Percentiles rank a stretch among this genome's conserved stretches.
Evolutionary conservation across 371 early-diverging fungal species (phyloP).

Genomic region (Mortierella sp.): DNA sequence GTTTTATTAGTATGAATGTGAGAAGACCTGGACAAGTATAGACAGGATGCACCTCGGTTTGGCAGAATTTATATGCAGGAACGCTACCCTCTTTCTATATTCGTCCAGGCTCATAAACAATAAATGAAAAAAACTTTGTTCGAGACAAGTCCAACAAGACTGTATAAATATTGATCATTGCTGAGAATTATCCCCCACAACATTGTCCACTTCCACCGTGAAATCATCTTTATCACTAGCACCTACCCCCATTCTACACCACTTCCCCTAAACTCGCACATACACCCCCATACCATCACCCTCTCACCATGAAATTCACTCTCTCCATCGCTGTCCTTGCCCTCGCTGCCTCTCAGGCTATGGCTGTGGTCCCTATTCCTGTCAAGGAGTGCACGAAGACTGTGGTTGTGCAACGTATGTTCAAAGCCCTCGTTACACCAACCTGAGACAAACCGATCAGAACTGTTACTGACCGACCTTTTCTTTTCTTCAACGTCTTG

Average conservation of each 20-base stretch:
- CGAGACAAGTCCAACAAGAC: not conserved
- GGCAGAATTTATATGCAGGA: not conserved
- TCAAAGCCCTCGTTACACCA: not conserved
- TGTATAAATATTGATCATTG: not conserved
- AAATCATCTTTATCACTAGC: not conserved
- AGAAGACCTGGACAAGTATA: no score
- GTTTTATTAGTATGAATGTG: no score
- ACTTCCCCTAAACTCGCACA: not conserved
- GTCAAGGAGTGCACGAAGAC: constrained; percentile 36
- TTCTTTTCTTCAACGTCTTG: not conserved
- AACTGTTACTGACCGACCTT: not conserved
- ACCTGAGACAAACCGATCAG: not conserved
- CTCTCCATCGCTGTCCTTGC: constrained; percentile 33
- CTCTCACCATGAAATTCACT: constrained; percentile 29
- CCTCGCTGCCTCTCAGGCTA: constrained; percentile 35
- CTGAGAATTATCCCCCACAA: not conserved
- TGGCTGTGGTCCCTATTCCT: constrained; percentile 43
- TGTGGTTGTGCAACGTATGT: constrained; percentile 32
- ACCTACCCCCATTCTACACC: not conserved
- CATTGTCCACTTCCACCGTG: not conserved
- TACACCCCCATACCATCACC: not conserved
- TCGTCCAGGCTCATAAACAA: no score
- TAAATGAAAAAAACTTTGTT: not conserved
- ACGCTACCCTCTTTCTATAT: not conserved
- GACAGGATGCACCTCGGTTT: no score